Evolutionary conservation across 1,139 yeast species (phyloP).

Genomic region (Pichia sp.): DNA sequence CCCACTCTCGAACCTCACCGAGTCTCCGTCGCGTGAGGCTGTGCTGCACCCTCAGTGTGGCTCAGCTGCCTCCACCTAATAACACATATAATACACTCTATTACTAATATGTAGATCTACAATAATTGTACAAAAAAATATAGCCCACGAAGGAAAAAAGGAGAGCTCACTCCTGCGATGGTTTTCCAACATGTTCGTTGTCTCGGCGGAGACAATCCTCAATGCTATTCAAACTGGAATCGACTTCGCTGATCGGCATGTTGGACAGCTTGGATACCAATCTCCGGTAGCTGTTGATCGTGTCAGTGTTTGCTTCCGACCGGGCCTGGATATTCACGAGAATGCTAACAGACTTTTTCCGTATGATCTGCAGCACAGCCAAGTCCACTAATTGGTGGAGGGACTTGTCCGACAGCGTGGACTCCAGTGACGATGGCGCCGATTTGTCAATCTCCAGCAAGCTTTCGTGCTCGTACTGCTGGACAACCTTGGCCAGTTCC

Average conservation of each 20-base stretch:
- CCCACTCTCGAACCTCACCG: too few relatives aligned
- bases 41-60: too few relatives aligned
- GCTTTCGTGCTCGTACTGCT: slow-evolving; percentile 38
- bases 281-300: slow-evolving; percentile 77
- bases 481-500: slow-evolving; percentile 45
- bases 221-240: slow-evolving; percentile 59
- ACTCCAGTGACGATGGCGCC: neutral
- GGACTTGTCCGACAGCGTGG: neutral
- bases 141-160: too few relatives aligned
- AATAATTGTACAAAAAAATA: neutral
- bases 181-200: neutral
- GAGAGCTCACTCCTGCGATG: neutral
- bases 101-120: neutral
- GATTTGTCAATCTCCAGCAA: slow-evolving; percentile 20
- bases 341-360: slow-evolving; percentile 43
- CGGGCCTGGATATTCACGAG: slow-evolving; percentile 39
- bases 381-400: slow-evolving; percentile 32
- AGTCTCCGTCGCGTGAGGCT: too few relatives aligned
- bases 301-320: slow-evolving; percentile 42
- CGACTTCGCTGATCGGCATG: slow-evolving; percentile 73
- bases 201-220: slow-evolving; percentile 36
- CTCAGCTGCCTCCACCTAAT: too few relatives aligned
- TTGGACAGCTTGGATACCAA: slow-evolving; percentile 80
- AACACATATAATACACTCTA: neutral
- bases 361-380: slow-evolving; percentile 42